These are phyloP conservation scores for Tetracentron sinense DNA, from an alignment of 164 flowering plant species.

Conservation along the genomic window DNA sequence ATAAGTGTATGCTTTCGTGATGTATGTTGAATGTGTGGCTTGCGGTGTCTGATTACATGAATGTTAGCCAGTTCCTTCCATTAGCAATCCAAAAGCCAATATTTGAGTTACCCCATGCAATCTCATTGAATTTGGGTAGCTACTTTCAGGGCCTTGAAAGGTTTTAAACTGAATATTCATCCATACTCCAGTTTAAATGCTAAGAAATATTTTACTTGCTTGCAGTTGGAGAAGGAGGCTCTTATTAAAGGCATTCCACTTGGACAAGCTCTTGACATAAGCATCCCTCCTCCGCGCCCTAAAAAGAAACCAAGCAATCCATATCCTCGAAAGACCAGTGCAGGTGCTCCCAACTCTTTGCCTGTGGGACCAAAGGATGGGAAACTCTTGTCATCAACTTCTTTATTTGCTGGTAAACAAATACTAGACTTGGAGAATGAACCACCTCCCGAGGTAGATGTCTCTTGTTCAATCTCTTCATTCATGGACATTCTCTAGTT, in stretches of 20 bases:
- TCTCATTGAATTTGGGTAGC: not conserved
- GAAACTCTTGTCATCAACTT: constrained; percentile 28
- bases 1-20: not conserved
- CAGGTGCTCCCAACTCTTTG: constrained; percentile 21
- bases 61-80: not conserved
- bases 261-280: constrained; percentile 73
- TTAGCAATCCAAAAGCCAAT: not conserved
- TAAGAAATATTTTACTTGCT: constrained; percentile 15
- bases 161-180: constrained; percentile 6
- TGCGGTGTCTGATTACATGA: not conserved
- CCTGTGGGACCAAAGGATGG: constrained; percentile 48
- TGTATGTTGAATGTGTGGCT: not conserved
- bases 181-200: not conserved
- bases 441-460: constrained; percentile 49
- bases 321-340: constrained; percentile 77
- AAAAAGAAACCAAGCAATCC: constrained; percentile 93
- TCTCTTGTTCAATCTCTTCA: not conserved
- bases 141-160: too few species aligned
- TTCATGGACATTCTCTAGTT: not conserved
- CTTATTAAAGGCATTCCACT: constrained; percentile 62
- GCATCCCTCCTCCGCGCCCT: constrained; percentile 98
- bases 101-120: not conserved
- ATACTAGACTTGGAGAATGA: constrained; percentile 52
- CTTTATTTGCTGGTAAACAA: constrained; percentile 30
- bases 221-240: constrained; percentile 95